A percentile compares a stretch with the other conserved stretches of the same genome.
Evolutionary conservation across 1,139 yeast species (phyloP).

Genomic region (Saccharomyces hybrid): DNA sequence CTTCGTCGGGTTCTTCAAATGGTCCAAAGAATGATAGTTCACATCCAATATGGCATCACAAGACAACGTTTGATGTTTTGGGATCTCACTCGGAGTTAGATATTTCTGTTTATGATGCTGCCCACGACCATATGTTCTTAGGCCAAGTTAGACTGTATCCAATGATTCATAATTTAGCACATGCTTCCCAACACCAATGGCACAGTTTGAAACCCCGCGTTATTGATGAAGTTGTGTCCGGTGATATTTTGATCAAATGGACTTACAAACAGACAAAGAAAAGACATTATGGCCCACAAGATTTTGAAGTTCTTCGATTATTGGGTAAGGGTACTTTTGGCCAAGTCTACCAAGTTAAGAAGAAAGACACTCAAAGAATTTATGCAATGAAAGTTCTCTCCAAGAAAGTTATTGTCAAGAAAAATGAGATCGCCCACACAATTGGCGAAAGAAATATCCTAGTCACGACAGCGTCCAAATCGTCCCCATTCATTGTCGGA

Average conservation of each 20-base stretch:
- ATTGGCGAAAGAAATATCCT: conserved; percentile 92
- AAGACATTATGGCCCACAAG: conserved; percentile 83
- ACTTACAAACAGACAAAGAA: conserved; percentile 63
- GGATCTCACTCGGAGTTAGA: conserved; percentile 78
- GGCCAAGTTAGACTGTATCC: conserved; percentile 80
- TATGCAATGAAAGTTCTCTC: conserved; percentile 96
- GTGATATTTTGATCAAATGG: conserved; percentile 68
- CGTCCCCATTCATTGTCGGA: conserved; percentile 87
- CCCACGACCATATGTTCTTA: conserved; percentile 69
- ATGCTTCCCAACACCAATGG: conserved; percentile 50
- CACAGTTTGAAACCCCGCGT: conserved; percentile 63
- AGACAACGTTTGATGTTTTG: conserved; percentile 84
- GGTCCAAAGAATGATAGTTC: conserved; percentile 32
- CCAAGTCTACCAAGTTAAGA: conserved; percentile 90
- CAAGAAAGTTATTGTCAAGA: conserved; percentile 88
- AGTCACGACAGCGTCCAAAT: conserved; percentile 80
- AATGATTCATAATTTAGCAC: conserved; percentile 34
- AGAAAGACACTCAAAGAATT: conserved; percentile 77
- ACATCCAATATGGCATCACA: conserved; percentile 84
- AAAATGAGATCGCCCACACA: conserved; percentile 95
- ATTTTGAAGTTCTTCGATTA: conserved; percentile 81
- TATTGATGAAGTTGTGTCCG: conserved; percentile 67
- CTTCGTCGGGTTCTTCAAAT: conserved; percentile 12
- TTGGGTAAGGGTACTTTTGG: conserved; percentile 97
- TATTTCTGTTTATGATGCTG: conserved; percentile 79